Evolutionary conservation across 169 alveolate genomes (phyloP), one percentile per base, ranked within the genome.

Genomic region (Plasmodium vivax): DNA sequence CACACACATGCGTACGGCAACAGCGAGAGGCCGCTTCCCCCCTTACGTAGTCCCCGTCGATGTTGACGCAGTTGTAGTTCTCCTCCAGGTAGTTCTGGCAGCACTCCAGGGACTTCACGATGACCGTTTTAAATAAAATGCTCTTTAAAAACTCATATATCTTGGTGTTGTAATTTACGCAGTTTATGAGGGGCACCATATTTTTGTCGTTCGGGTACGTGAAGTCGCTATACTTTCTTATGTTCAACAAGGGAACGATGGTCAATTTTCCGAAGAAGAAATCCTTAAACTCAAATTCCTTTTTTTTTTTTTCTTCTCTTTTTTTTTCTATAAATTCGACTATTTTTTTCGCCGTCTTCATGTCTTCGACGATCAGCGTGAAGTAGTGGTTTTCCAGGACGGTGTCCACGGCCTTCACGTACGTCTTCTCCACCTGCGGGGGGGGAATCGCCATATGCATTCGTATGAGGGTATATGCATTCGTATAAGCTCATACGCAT

Each of bases 31-130:
- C 58, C 27, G 9, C 74, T 84, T 8, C 45, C 54, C 58, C 19
- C 19, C 94, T 88, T 88, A 88, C 94, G 43, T 88, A 88, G 51
- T 88, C 94, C 34, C 94, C 94, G 34, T 88, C 94, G 38, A 88
- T 88, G 79, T 88, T 88, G 14, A 88, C 94, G 43, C 94, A 88
- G 62, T 88, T 88, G 43, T 88, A 88, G 38, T 80, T 80, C 1
- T 88, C 94, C 72, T 88, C 85, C 68, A 88, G 83, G 16, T 88
- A 88, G 45, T 88, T 88, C 30, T 88, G 91, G 12, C 94, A 88
- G 5, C 91, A 77, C 72, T 88, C 94, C 54, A 88, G 68, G 16
- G 94, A 88, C 51, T 88, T 88, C 14, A 88, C 94, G 80, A 88
- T 88, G 41, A 88, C 51, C 19, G 94, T 88, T 88, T 88, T 88